Evolutionary conservation across 1,284 basidiomycete genomes (phyloP), one percentile per base, ranked within the genome.

Genomic region (Phlebopus sp.): DNA sequence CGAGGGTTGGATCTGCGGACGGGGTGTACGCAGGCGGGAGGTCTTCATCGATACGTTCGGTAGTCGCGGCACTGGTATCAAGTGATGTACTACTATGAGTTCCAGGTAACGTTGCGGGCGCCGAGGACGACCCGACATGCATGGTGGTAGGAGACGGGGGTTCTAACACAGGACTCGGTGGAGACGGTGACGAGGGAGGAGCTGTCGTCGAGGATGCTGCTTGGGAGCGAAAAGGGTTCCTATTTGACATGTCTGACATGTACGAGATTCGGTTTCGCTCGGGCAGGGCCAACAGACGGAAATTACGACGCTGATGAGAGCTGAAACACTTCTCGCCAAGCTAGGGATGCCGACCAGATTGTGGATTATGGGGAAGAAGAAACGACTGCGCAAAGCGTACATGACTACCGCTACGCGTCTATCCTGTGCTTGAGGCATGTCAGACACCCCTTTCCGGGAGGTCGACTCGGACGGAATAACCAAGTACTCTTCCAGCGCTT

Each of bases 21-120:
- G 77, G 69, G 0, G 84, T 83, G 56, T 88, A 88, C 0, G 83
- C 80, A 0, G 86, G 85, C 1, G 84, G 86, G 4, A 74, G 68
- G 15, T 82, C 80, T 15, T 82, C 80, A 0, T 62, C 59, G 40
- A 61, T 17, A 25, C 29, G 3, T 2, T 49, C 38, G 9, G 8
- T 14, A 15, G 39, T 30, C 2, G 21, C 8, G 5, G 10, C 21
- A 2, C 10, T 4, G 5, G 39, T 23, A 3, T 15, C 7, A n/a
- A n/a, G n/a, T n/a, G n/a, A n/a, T 5, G 15, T 11, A 27, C 37
- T 18, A 6, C 35, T 1, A 6, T 8, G 4, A 25, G 13, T 42
- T 5, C 56, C 29, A 25, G 49, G 36, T 14, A 15, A 7, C 7
- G 6, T 23, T 34, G 32, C 32, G 4, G 32, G 42, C 2, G 42